Evolutionary conservation across 2,329 filamentous ascomycete genomes (phyloP).

Genomic region (Talaromyces sp.): DNA sequence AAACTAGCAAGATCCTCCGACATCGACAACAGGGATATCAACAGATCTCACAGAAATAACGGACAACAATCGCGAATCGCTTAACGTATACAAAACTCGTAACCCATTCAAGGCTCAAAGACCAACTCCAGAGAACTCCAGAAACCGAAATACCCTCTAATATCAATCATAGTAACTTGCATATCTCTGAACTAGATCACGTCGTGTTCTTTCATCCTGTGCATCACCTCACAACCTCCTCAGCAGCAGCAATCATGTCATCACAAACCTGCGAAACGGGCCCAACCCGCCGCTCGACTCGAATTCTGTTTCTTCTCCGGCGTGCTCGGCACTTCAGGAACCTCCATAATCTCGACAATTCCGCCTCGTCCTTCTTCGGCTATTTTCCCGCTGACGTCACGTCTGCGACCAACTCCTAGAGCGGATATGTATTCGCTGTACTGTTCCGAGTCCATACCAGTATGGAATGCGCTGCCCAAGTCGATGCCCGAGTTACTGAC

Average conservation of each 20-base stretch:
- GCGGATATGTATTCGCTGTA: conserved; percentile 44
- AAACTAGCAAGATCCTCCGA: not conserved
- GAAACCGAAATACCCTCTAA: not conserved
- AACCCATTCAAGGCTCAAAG: not conserved
- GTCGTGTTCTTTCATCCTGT: not conserved
- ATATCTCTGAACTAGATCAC: not conserved
- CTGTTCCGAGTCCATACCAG: conserved; percentile 31
- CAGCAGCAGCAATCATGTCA: not conserved
- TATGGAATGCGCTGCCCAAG: conserved; percentile 24
- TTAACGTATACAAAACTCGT: not conserved
- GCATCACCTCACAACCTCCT: not conserved
- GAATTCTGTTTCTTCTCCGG: conserved; percentile 19
- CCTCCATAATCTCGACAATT: conserved; percentile 18
- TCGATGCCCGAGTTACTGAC: conserved; percentile 44
- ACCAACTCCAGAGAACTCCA: not conserved
- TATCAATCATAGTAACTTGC: not conserved
- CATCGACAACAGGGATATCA: not conserved
- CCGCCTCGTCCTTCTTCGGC: conserved; percentile 45
- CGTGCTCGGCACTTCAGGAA: conserved; percentile 1
- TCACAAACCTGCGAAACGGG: conserved; percentile 45
- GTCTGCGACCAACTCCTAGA: conserved; percentile 42
- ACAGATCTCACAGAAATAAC: not conserved
- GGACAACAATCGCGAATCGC: conserved; percentile 4
- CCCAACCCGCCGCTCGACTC: conserved; percentile 44
- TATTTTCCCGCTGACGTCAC: conserved; percentile 46